Evolutionary conservation across 2,329 filamentous ascomycete genomes (phyloP).

Genomic region (Grosmannia serpens): DNA sequence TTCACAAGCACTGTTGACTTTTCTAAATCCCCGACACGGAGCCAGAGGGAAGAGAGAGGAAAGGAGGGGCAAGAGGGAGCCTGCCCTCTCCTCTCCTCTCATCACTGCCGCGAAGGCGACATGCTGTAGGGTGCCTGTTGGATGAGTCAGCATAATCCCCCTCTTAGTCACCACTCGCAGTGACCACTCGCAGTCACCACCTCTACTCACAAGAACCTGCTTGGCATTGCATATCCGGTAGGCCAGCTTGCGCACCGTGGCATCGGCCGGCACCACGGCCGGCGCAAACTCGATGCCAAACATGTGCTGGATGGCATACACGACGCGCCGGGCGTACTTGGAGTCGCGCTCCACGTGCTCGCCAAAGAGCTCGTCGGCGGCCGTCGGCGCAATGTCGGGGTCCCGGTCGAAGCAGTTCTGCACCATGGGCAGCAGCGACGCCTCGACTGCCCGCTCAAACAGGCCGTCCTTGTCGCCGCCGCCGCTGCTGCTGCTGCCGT

Average conservation of each 20-base stretch:
- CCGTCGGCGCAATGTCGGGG: slow-evolving; percentile 76
- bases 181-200: no score
- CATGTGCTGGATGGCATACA: slow-evolving; percentile 93
- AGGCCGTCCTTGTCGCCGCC: slow-evolving; percentile 32
- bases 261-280: slow-evolving; percentile 84
- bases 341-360: slow-evolving; percentile 73
- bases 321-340: slow-evolving; percentile 80
- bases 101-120: slow-evolving; percentile 36
- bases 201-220: slow-evolving; percentile 79
- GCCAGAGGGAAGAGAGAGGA: neutral
- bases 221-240: slow-evolving; percentile 96
- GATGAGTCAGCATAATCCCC: neutral
- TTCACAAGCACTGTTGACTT: no score
- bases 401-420: slow-evolving; percentile 89
- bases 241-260: slow-evolving; percentile 78
- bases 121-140: slow-evolving; percentile 59
- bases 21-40: neutral
- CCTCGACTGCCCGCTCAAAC: slow-evolving; percentile 61
- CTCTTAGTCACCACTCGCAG: neutral
- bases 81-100: neutral
- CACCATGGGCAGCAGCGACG: slow-evolving; percentile 68
- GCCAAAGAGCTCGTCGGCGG: slow-evolving; percentile 72
- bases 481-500: slow-evolving; percentile 22
- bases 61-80: neutral
- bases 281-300: slow-evolving; percentile 94